Base-by-base conservation (phyloP, 2,329 filamentous ascomycete genomes). In the Calonectria pauciramosa region DNA sequence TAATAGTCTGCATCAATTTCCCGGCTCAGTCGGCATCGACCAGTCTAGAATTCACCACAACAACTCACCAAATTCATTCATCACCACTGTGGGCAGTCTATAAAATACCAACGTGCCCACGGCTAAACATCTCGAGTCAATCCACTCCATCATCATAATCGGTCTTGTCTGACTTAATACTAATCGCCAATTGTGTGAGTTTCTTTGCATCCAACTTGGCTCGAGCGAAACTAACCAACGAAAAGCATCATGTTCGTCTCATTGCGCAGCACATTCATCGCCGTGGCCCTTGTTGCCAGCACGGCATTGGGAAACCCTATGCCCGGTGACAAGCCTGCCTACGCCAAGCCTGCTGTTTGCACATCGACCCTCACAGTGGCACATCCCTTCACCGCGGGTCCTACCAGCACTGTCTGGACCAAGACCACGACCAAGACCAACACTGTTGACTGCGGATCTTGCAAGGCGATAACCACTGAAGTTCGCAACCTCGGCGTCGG, bases 221-320 rank as follows among this genome's bases (percentile, higher is more conserved):
- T 11, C 23, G 3, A 41, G 14, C n/a, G 11, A 63, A 28, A 16
- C 56, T 63, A 28, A 63, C 36, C n/a, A 20, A 3, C 7, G 5
- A 36, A 38, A 60, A 63, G 56, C 56, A 63, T 28, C 56, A 63
- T 63, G 56, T 63, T 63, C 34, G 56, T 63, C 56, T 63, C 56
- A 5, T 11, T 63, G 13, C 34, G 56, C 56, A 63, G 36, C 56
- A 14, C 56, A 10, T 28, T 63, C 36, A 23, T 63, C 16, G 23
- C 36, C 56, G 26, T 63, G 23, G 26, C 56, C n/a, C 36, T 63
- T 7, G 1, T 63, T 18, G 56, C 56, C 14, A 36, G 56, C 56
- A 63, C 56, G 13, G 56, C 56, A 26, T 34, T 63, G 34, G 56
- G 34, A 41, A 63, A 63, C 56, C 56, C 56, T 41, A 6, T 63